Percentiles rank a stretch among this genome's conserved stretches.
phyloP scores from a whole-genome alignment of 2,329 filamentous ascomycete genomes.

The Clarireedia hainanense region DNA sequence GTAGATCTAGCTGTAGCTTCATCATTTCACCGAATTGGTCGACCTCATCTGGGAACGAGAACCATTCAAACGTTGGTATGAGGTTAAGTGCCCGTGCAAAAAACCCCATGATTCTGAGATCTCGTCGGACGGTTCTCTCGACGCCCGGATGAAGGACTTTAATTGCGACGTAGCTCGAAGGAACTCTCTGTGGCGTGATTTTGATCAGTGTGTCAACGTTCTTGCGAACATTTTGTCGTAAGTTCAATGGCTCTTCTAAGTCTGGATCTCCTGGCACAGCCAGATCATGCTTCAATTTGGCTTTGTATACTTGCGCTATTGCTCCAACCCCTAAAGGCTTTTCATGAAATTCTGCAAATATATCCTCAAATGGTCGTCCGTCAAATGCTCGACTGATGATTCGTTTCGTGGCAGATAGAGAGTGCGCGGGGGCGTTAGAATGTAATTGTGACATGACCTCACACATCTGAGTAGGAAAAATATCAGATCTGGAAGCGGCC shows the following conservation, averaged over 20 bases:
- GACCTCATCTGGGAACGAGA: conserved; percentile 92
- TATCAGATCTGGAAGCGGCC: conserved; percentile 92
- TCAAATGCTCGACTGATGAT: conserved; percentile 79
- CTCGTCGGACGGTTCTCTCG: conserved; percentile 81
- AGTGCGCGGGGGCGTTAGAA: conserved; percentile 89
- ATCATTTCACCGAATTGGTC: conserved; percentile 97
- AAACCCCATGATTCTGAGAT: conserved; percentile 88
- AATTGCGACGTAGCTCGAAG: conserved; percentile 87
- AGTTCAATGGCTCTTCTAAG: conserved; percentile 43
- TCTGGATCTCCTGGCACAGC: conserved; percentile 54
- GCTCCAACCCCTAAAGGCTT: conserved; percentile 86
- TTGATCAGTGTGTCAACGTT: conserved; percentile 85
- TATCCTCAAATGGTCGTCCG: conserved; percentile 73
- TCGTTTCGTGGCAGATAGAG: conserved; percentile 67
- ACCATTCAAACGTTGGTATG: conserved; percentile 93
- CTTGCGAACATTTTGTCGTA: conserved; percentile 64
- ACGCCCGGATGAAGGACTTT: conserved; percentile 93
- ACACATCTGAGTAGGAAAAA: conserved; percentile 91
- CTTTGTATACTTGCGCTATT: conserved; percentile 96
- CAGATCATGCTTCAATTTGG: conserved; percentile 76
- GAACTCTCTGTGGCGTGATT: conserved; percentile 74
- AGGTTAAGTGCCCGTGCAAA: conserved; percentile 78
- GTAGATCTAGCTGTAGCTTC: conserved; percentile 89
- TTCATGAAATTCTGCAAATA: conserved; percentile 94
- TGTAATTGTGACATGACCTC: conserved; percentile 89